These are phyloP conservation scores for Quercus suber DNA, from an alignment of 306 rosid genomes.

Conservation along the genomic window DNA sequence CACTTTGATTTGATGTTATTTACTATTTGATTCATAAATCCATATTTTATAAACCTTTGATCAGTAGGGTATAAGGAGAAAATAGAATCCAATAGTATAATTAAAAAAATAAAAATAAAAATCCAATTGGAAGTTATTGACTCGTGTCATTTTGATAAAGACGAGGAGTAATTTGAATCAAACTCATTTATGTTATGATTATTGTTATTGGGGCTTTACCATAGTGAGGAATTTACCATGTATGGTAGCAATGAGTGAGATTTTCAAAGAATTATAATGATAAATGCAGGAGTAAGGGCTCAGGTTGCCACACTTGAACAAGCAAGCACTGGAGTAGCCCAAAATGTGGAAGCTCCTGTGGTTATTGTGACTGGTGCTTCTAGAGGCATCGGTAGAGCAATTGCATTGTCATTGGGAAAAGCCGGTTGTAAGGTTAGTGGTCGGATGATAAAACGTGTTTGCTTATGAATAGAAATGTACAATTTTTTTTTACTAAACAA, in stretches of 20 bases:
- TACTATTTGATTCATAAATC: too few relatives aligned
- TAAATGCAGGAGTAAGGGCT: constrained; percentile 59
- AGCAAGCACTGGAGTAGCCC: constrained; percentile 43
- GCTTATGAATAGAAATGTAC: not conserved
- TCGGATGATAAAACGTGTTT: not conserved
- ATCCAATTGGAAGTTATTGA: too few relatives aligned
- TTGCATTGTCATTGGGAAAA: constrained; percentile 77
- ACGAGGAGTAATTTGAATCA: too few relatives aligned
- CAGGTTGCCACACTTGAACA: constrained; percentile 72
- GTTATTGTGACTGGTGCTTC: constrained; percentile 94
- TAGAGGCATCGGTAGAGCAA: constrained; percentile 87
- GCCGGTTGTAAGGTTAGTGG: constrained; percentile 90
- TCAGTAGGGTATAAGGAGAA: too few relatives aligned
- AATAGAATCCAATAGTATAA: too few relatives aligned
- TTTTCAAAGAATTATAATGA: not conserved
- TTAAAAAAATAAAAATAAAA: too few relatives aligned
- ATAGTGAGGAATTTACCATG: not conserved
- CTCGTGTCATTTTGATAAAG: too few relatives aligned
- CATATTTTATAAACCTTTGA: too few relatives aligned
- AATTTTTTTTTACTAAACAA: not conserved
- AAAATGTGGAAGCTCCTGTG: constrained; percentile 75
- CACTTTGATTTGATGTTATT: too few relatives aligned
- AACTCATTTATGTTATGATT: too few relatives aligned
- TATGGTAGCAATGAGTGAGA: not conserved
- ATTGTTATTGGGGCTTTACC: not conserved